Evolutionary conservation across 2,329 filamentous ascomycete species (phyloP).

Genomic region (Myotisia sp.): DNA sequence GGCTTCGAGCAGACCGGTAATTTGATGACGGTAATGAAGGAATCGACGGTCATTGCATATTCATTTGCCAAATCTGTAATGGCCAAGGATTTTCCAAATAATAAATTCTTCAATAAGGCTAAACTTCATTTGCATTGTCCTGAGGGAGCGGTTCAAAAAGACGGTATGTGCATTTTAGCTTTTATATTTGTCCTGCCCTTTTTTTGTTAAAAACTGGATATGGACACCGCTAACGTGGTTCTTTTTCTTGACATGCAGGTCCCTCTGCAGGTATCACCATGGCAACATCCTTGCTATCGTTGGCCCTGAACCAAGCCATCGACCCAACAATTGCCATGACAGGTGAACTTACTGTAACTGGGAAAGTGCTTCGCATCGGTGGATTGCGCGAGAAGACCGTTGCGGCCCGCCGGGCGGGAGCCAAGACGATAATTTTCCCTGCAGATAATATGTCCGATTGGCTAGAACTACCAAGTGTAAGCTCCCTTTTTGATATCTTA

Average conservation of each 20-base stretch:
- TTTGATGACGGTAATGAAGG: constrained; percentile 93
- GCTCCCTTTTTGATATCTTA: constrained; percentile 26
- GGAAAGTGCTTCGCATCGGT: constrained; percentile 89
- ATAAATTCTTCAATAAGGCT: constrained; percentile 91
- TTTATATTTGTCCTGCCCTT: background rate
- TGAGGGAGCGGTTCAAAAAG: constrained; percentile 90
- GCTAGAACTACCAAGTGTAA: constrained; percentile 89
- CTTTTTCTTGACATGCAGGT: constrained; percentile 26
- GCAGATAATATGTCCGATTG: constrained; percentile 92
- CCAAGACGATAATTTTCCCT: constrained; percentile 87
- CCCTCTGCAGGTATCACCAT: constrained; percentile 93
- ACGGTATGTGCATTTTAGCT: constrained; percentile 40
- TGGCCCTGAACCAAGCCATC: constrained; percentile 65
- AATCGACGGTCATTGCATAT: constrained; percentile 88
- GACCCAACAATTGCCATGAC: constrained; percentile 92
- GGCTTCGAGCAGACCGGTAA: constrained; percentile 87
- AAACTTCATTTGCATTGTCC: constrained; percentile 92
- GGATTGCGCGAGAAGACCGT: constrained; percentile 95
- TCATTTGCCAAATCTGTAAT: constrained; percentile 86
- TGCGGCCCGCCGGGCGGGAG: constrained; percentile 79
- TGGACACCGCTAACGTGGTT: constrained; percentile 12
- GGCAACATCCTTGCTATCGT: constrained; percentile 79
- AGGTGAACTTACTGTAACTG: constrained; percentile 88
- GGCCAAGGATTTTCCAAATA: constrained; percentile 71
- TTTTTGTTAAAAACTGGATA: no score